These are phyloP conservation scores for Verticillium klebahnii DNA, from an alignment of 2,329 filamentous ascomycete genomes.

Conservation along the genomic window DNA sequence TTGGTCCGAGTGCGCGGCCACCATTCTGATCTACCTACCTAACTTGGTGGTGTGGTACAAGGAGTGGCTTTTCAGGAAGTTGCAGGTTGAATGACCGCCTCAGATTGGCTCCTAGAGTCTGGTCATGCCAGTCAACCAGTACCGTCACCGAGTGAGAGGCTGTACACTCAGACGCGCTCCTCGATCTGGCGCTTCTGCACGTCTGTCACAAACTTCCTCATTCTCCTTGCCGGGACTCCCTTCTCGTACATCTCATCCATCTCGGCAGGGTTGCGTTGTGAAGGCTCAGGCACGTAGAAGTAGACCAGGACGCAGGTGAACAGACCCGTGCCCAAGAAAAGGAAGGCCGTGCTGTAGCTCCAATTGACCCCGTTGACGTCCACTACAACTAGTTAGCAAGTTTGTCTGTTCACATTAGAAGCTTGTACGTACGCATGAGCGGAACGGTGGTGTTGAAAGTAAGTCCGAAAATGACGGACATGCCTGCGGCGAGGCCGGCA, in stretches of 20 bases:
- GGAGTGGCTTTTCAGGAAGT: too few relatives aligned
- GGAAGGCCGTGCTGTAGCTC: slow-evolving; percentile 24
- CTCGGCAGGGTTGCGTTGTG: slow-evolving; percentile 15
- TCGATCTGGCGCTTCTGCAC: neutral
- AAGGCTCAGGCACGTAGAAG: slow-evolving; percentile 11
- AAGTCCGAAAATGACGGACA: slow-evolving; percentile 16
- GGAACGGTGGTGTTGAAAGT: slow-evolving; percentile 19
- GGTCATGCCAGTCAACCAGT: too few relatives aligned
- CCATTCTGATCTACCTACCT: too few relatives aligned
- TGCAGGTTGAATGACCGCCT: too few relatives aligned
- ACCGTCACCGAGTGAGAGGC: too few relatives aligned
- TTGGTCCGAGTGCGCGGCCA: too few relatives aligned
- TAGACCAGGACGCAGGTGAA: slow-evolving; percentile 21
- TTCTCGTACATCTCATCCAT: slow-evolving; percentile 21
- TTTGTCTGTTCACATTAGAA: too few relatives aligned
- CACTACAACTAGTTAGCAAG: slow-evolving; percentile 4
- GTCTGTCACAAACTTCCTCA: slow-evolving; percentile 9
- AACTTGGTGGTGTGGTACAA: too few relatives aligned
- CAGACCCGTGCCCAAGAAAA: slow-evolving; percentile 21
- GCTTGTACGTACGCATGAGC: slow-evolving; percentile 16
- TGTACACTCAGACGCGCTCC: too few relatives aligned
- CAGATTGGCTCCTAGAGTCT: too few relatives aligned
- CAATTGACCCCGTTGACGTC: slow-evolving; percentile 24
- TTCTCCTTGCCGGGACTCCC: slow-evolving; percentile 18
- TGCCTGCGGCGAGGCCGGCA: slow-evolving; percentile 22